phyloP scores from a whole-genome alignment of 306 rosid genomes.

The Oemleria cerasiformis region DNA sequence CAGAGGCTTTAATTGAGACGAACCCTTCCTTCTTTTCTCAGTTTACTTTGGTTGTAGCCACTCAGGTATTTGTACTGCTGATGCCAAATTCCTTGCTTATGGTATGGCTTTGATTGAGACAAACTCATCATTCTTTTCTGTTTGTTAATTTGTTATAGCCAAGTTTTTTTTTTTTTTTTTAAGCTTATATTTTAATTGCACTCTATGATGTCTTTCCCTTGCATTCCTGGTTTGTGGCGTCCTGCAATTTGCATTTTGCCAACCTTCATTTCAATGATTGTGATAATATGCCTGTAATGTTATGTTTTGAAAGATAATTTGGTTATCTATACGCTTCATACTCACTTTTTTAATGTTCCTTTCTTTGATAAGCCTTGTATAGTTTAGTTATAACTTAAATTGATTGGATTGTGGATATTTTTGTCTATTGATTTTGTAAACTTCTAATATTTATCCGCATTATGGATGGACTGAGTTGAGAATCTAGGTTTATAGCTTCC shows the following conservation, averaged over 20 bases:
- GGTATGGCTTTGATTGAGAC: background rate
- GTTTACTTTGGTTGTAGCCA: constrained; percentile 86
- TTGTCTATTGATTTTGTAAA: too few relatives aligned
- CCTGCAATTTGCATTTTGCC: too few relatives aligned
- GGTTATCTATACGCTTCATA: background rate
- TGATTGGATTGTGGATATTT: too few relatives aligned
- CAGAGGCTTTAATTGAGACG: constrained; percentile 71
- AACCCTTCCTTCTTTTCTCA: constrained; percentile 90
- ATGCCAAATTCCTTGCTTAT: background rate
- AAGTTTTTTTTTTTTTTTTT: background rate
- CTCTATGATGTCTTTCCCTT: background rate
- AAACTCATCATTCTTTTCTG: background rate
- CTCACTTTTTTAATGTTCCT: background rate
- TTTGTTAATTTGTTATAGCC: background rate
- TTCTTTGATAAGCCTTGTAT: background rate
- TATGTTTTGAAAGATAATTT: background rate
- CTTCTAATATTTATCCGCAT: background rate
- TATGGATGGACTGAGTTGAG: background rate
- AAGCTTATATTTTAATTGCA: background rate
- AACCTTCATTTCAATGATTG: too few relatives aligned
- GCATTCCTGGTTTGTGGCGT: too few relatives aligned
- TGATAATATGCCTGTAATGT: background rate
- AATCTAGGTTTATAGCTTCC: background rate
- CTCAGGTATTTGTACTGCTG: constrained; percentile 59
- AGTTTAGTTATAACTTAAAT: background rate